A percentile compares a stretch with the other conserved stretches of the same genome.
Evolutionary conservation across 306 rosid genomes (phyloP).

Genomic region (Corylus avellana): DNA sequence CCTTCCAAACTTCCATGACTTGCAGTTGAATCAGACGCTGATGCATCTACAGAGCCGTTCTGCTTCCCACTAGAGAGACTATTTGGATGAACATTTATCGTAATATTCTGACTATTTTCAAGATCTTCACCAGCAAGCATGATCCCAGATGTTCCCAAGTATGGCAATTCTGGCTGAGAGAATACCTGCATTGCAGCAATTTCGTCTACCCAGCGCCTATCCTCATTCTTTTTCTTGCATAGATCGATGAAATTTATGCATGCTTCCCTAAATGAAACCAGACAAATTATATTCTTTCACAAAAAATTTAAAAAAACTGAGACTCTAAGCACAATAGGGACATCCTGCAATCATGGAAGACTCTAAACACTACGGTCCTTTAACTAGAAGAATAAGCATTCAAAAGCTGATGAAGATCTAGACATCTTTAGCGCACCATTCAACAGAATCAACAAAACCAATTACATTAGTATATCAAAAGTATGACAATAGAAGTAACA

Average conservation of each 20-base stretch:
- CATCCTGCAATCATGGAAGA: background rate
- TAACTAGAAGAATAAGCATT: background rate
- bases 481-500: background rate
- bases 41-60: slow-evolving; percentile 49
- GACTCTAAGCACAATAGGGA: background rate
- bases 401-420: background rate
- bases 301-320: slow-evolving; percentile 3
- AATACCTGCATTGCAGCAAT: slow-evolving; percentile 91
- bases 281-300: slow-evolving; percentile 17
- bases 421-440: background rate
- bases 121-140: slow-evolving; percentile 87
- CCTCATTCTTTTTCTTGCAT: slow-evolving; percentile 93
- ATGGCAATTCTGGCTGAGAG: slow-evolving; percentile 72
- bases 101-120: slow-evolving; percentile 37
- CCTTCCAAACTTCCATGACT: slow-evolving; percentile 84
- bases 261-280: slow-evolving; percentile 71
- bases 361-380: background rate
- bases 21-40: slow-evolving; percentile 69
- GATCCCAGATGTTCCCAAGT: slow-evolving; percentile 78
- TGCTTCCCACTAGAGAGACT: slow-evolving; percentile 37
- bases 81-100: slow-evolving; percentile 33
- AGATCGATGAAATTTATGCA: slow-evolving; percentile 80
- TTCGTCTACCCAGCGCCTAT: slow-evolving; percentile 91
- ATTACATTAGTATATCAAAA: background rate
- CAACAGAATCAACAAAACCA: background rate